Conservation (phyloP, 2,329 filamentous ascomycete genomes). For the Trichoderma citrinoviride region DNA sequence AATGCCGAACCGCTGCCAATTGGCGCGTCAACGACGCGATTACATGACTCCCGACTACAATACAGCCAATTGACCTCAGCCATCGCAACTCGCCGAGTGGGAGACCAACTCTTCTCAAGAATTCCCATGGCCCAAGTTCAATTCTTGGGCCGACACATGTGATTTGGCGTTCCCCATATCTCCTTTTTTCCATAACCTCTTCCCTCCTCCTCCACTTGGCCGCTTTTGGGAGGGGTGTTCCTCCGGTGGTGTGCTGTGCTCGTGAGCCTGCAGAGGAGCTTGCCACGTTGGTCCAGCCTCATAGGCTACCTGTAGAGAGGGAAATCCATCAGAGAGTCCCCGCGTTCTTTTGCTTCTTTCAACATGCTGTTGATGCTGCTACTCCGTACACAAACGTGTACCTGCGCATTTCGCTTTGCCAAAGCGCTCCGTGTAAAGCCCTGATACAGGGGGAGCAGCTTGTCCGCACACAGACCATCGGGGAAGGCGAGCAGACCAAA, state of each 20-base stretch:
- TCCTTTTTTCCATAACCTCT: neutral
- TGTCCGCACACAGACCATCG: neutral
- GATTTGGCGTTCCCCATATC: constrained; percentile 11
- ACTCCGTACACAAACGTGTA: neutral
- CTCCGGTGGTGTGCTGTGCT: constrained; percentile 20
- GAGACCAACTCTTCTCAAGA: neutral
- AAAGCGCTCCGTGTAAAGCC: neutral
- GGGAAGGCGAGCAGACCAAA: neutral
- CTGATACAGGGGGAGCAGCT: neutral
- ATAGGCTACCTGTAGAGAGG: constrained; percentile 8
- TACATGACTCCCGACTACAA: neutral
- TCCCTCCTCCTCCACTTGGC: constrained; percentile 2
- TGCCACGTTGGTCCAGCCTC: constrained; percentile 37
- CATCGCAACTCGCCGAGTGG: neutral
- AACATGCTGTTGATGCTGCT: neutral
- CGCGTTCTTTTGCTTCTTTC: constrained; percentile 19
- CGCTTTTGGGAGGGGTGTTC: constrained; percentile 8
- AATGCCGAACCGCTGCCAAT: neutral
- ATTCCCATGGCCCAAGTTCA: constrained; percentile 29
- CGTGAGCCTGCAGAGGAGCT: constrained; percentile 27
- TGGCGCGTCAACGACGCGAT: constrained; percentile 1
- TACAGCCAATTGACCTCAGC: neutral
- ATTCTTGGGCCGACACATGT: constrained; percentile 22
- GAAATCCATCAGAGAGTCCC: constrained; percentile 11
- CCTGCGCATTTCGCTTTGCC: neutral